Evolutionary conservation across 257 asterid species (phyloP).

Genomic region (Salvia miltiorrhiza): DNA sequence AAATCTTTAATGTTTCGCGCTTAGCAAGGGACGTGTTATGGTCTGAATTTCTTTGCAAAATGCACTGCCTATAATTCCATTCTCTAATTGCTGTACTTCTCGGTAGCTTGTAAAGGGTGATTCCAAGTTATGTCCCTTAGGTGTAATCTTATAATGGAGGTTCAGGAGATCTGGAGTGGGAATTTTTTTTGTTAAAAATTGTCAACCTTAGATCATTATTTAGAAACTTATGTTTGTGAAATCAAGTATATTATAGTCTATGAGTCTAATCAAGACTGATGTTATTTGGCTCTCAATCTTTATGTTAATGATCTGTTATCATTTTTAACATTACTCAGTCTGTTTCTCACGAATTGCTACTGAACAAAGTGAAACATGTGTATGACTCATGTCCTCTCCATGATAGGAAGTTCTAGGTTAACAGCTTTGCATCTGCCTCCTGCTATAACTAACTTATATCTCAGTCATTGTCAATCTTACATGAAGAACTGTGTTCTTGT

Average conservation of each 20-base stretch:
- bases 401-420: not conserved
- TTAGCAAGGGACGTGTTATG: not conserved
- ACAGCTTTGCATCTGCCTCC: not conserved
- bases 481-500: not conserved
- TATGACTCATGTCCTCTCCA: not conserved
- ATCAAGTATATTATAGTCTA: not conserved
- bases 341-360: not conserved
- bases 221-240: not conserved
- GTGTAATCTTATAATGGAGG: not conserved
- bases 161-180: not conserved
- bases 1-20: not conserved
- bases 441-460: not conserved
- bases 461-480: not conserved
- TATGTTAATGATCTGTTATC: not conserved
- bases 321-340: not conserved
- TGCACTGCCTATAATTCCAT: not conserved
- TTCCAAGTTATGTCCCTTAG: not conserved
- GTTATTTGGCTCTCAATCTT: not conserved
- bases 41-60: not conserved
- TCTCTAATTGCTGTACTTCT: not conserved
- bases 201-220: not conserved
- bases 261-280: not conserved
- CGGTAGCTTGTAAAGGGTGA: not conserved
- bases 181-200: not conserved
- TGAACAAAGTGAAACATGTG: not conserved